These are phyloP conservation scores for Phytophthora macrochlamydospora DNA, from an alignment of 352 stramenopile genomes.

Conservation along the genomic window DNA sequence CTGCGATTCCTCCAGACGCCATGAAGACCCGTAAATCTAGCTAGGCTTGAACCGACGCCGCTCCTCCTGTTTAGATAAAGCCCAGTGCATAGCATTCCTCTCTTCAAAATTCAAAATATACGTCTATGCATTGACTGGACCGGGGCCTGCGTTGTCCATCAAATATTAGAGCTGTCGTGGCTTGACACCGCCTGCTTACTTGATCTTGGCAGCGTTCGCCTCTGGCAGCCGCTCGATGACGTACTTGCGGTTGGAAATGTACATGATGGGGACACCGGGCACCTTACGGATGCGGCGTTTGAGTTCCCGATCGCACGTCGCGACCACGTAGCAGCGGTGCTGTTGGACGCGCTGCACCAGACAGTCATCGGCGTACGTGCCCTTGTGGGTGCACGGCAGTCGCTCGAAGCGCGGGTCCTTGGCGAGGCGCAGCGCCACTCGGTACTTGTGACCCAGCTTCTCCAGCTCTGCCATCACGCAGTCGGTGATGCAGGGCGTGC, in stretches of 20 bases:
- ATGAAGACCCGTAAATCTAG: conserved; percentile 7
- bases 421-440: conserved; percentile 90
- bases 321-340: conserved; percentile 99
- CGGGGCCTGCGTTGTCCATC: conserved; percentile 10
- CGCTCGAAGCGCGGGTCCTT: conserved; percentile 99
- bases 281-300: conserved; percentile 99
- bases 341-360: conserved; percentile 92
- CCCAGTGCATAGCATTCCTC: not conserved
- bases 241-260: conserved; percentile 99
- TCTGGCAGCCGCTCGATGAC: conserved; percentile 99
- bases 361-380: conserved; percentile 99
- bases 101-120: conserved; percentile 27
- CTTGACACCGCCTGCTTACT: conserved; percentile 45
- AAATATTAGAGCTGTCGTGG: conserved; percentile 23
- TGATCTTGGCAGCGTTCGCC: conserved; percentile 91
- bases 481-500: conserved; percentile 98
- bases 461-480: conserved; percentile 99
- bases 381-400: conserved; percentile 98
- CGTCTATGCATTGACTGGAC: conserved; percentile 30
- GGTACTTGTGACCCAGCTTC: conserved; percentile 99
- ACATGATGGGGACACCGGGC: conserved; percentile 99
- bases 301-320: conserved; percentile 99
- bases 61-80: not conserved
- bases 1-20: conserved; percentile 6
- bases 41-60: conserved; percentile 25